Base-by-base conservation (phyloP, 2,329 filamentous ascomycete species). In the Bipolaris zeicola region DNA sequence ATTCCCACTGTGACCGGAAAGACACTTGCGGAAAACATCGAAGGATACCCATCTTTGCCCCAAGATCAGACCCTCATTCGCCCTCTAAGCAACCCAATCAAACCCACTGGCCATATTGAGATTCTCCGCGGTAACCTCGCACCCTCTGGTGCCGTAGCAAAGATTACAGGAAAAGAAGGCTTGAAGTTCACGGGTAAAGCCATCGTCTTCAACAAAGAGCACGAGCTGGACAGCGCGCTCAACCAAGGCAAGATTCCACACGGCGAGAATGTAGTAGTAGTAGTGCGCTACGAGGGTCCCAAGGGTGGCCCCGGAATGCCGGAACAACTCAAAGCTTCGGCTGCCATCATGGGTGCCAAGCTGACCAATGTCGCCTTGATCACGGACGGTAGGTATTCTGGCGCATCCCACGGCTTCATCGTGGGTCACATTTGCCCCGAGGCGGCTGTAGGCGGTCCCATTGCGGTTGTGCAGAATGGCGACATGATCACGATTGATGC, bases 131-230 rank as follows among this genome's bases (percentile, higher is more conserved):
- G 94, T 18, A 96, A 96, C 74, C 83, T 97, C 31, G 91, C 93
- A 2, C 94, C 94, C 1, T 89, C 87, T 10, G 94, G 94, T 33
- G 90, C 93, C 1, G 93, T 98, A 1, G 93, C 92, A 58, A 98
- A 98, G 78, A 97, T 98, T 76, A 97, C 94, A 0, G 94, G 94
- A 34, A 97, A 97, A 75, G 94, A 98, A 76, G 94, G 94, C 2
- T 83, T 92, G 6, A 81, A 79, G 11, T 98, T 98, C 77, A 88
- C 83, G 0, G 94, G 94, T 46, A 87, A 86, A 62, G 94, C 92
- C 0, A 84, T 87, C 18, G 91, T 96, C 43, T 98, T 95, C 75
- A 82, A 97, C 77, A 94, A 95, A 70, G 94, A 97, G 77, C 82
- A 87, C 65, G 83, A 88, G 65, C 86, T 97, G 42, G 87, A 96